phyloP scores from a whole-genome alignment of 75 land plant genomes.

The Chamaecyparis obtusa region DNA sequence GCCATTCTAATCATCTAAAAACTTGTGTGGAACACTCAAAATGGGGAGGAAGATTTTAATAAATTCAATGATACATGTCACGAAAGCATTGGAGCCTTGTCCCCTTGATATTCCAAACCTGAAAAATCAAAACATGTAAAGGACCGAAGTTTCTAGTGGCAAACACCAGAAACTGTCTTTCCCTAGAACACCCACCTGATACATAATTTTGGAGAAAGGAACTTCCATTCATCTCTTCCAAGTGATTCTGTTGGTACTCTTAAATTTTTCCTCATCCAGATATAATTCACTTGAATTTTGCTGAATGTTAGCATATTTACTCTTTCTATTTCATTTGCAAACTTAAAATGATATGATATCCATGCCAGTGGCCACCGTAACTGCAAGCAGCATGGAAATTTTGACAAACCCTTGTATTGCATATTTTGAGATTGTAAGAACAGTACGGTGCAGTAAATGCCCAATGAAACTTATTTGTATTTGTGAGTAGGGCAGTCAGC shows the following conservation, averaged over 20 bases:
- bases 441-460: not conserved
- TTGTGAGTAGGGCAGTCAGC: not conserved
- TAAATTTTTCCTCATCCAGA: not conserved
- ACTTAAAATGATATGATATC: not conserved
- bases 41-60: not conserved
- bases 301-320: not conserved
- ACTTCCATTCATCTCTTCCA: not conserved
- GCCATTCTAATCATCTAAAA: not conserved
- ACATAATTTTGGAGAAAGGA: not conserved
- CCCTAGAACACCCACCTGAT: not conserved
- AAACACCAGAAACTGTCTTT: too few species aligned
- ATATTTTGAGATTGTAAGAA: not conserved
- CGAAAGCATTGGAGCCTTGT: not conserved
- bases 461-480: not conserved
- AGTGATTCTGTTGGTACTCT: not conserved
- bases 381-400: not conserved
- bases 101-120: not conserved
- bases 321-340: not conserved
- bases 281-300: not conserved
- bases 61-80: not conserved
- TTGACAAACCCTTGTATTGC: not conserved
- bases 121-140: not conserved
- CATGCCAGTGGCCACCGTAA: not conserved
- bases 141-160: not conserved
- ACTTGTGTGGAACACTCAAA: not conserved